A percentile compares a stretch with the other conserved stretches of the same genome.
Conservation (phyloP, 2,329 filamentous ascomycete species). For the Neoascochyta sp. region DNA sequence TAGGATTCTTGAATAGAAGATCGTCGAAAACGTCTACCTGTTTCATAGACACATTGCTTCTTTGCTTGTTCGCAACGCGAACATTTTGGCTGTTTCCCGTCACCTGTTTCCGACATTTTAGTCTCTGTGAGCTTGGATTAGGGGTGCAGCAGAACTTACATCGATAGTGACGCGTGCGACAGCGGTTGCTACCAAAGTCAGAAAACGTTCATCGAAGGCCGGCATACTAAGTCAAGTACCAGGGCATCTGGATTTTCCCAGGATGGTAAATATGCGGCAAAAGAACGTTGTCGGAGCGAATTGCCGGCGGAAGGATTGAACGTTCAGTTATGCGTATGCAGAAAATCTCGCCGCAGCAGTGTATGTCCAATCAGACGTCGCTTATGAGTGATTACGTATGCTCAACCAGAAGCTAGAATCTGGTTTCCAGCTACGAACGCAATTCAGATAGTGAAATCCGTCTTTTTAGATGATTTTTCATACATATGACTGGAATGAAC, state of each 20-base stretch:
- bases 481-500: too few species aligned
- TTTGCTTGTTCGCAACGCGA: conserved; percentile 31
- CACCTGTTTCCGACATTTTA: conserved; percentile 25
- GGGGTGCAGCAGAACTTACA: conserved; percentile 17
- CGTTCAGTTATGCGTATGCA: conserved; percentile 9
- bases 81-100: conserved; percentile 35
- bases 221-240: conserved; percentile 16
- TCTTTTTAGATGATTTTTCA: too few species aligned
- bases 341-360: too few species aligned
- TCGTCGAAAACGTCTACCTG: conserved; percentile 33
- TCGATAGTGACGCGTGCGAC: conserved; percentile 38
- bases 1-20: conserved; percentile 34
- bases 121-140: conserved; percentile 1
- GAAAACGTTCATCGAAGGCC: conserved; percentile 4
- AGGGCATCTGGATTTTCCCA: conserved; percentile 29
- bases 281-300: conserved; percentile 15
- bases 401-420: too few species aligned
- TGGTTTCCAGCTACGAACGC: too few species aligned
- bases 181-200: conserved; percentile 32
- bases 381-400: too few species aligned
- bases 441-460: too few species aligned
- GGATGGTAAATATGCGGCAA: conserved; percentile 6
- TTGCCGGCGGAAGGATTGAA: conserved; percentile 14
- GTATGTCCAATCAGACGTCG: too few species aligned
- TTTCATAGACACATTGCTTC: conserved; percentile 35